Base-by-base conservation (phyloP, 176 grass and related monocot species). In the Avena sativa region DNA sequence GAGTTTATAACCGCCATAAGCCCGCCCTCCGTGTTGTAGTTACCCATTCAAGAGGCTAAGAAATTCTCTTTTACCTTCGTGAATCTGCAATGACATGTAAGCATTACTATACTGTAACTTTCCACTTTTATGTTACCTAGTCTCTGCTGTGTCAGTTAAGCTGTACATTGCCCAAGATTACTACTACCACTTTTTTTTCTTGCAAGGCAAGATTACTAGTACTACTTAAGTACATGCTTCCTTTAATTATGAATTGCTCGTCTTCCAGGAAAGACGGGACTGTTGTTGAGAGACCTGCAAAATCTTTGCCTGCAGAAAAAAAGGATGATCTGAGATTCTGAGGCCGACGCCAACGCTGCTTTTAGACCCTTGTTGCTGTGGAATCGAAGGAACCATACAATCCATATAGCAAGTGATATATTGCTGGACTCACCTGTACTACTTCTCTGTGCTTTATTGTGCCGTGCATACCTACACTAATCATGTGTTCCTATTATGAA, bases 401-500 rank as follows among this genome's bases (percentile, higher is more conserved):
- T 79, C 21, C 75, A 84, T 80, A 74, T 80, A 74, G 79, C 70
- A 88, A 62, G 82, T 77, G 81, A 91, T 91, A 52, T 76, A 19
- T 70, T 79, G 84, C 73, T 90, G 89, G 80, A 83, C 79, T 86
- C 50, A 17, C 38, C 71, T 73, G 79, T 79, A 68, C 84, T 23
- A 44, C 71, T 77, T 17, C 8, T 40, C 6, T 30, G 16, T 72
- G 81, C 76, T 78, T 91, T 81, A 63, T 82, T 48, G 44, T 76
- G 51, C 47, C 20, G 74, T 74, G 66, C 74, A 74, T 66, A 60
- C 81, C 61, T 69, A 77, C 80, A 58, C 61, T n/a, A 81, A 79
- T 79, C 20, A 85, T 87, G 80, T 62, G 76, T 81, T 81, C 76
- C 76, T 81, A 81, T 77, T 65, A 34, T 88, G 68, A 79, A 79